Evolutionary conservation across 768 basidiomycete genomes (phyloP).

Genomic region (Fomitopsis pulvina): DNA sequence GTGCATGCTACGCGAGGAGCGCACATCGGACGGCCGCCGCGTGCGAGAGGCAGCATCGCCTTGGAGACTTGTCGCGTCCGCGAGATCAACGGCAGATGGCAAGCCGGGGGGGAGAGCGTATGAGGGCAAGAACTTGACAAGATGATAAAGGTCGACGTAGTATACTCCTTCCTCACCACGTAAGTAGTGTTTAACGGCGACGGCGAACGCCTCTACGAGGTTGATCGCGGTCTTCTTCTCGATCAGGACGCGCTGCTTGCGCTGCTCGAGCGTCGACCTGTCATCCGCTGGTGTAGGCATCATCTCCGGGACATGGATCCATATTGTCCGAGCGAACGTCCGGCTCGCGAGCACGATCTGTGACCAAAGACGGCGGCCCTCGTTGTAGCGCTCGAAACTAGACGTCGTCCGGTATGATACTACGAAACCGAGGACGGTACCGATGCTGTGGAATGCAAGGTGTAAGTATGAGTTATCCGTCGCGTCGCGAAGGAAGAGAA

Average conservation of each 20-base stretch:
- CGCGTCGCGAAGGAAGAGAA: too few relatives aligned
- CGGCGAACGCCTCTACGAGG: constrained; percentile 56
- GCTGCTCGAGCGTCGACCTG: constrained; percentile 21
- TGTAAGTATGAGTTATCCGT: too few relatives aligned
- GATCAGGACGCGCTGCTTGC: constrained; percentile 43
- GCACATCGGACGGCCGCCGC: constrained; percentile 3
- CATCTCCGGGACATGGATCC: constrained; percentile 55
- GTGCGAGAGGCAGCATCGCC: background rate
- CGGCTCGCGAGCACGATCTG: constrained; percentile 53
- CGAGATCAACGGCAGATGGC: constrained; percentile 31
- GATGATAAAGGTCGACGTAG: constrained; percentile 52
- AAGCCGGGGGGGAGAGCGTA: constrained; percentile 50
- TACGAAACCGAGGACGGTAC: constrained; percentile 72
- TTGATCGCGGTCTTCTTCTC: constrained; percentile 69
- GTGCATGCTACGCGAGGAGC: constrained; percentile 7
- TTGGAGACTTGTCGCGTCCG: background rate
- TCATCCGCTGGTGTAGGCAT: constrained; percentile 18
- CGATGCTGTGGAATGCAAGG: constrained; percentile 33
- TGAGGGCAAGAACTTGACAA: constrained; percentile 67
- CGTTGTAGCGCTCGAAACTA: constrained; percentile 72
- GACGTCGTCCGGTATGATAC: constrained; percentile 68
- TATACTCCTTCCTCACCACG: constrained; percentile 42
- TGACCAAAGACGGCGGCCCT: constrained; percentile 63
- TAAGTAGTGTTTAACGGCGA: constrained; percentile 66
- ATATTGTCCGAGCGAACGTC: constrained; percentile 53